Percentiles rank a stretch among this genome's conserved stretches.
Evolutionary conservation across 208 protist genomes (phyloP).

Genomic region (Sergeia podlipaevii): DNA sequence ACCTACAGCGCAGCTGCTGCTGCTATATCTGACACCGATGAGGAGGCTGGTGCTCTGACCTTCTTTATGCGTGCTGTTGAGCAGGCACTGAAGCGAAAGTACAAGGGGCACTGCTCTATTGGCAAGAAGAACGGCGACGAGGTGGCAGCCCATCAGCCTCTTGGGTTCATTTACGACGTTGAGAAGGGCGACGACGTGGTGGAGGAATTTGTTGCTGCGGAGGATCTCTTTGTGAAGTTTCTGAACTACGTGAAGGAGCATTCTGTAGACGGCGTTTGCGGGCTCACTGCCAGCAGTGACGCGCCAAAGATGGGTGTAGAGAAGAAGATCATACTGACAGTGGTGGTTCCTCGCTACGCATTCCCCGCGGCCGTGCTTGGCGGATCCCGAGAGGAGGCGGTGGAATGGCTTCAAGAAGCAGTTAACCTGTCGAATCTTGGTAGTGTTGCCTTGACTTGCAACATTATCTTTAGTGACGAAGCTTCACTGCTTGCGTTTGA

Average conservation of each 20-base stretch:
- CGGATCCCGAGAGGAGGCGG: constrained; percentile 8
- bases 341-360: constrained; percentile 74
- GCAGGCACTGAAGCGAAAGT: constrained; percentile 37
- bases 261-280: constrained; percentile 71
- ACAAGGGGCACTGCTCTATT: constrained; percentile 53
- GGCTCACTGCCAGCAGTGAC: constrained; percentile 21
- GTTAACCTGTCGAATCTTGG: constrained; percentile 57
- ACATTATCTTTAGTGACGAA: constrained; percentile 76
- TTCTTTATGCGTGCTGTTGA: constrained; percentile 35
- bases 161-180: constrained; percentile 50
- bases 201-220: constrained; percentile 47
- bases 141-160: constrained; percentile 11
- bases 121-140: constrained; percentile 10
- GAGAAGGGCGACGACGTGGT: constrained; percentile 21
- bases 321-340: constrained; percentile 51
- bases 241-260: constrained; percentile 84
- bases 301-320: constrained; percentile 1
- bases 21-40: constrained; percentile 16
- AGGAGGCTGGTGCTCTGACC: constrained; percentile 13
- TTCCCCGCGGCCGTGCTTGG: constrained; percentile 31
- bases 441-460: constrained; percentile 32
- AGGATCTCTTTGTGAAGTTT: constrained; percentile 75
- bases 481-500: constrained; percentile 57
- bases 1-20: constrained; percentile 56
- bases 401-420: constrained; percentile 69